These are phyloP conservation scores for Backusella sp. DNA, from an alignment of 192 early-diverging fungal genomes.

Conservation along the genomic window DNA sequence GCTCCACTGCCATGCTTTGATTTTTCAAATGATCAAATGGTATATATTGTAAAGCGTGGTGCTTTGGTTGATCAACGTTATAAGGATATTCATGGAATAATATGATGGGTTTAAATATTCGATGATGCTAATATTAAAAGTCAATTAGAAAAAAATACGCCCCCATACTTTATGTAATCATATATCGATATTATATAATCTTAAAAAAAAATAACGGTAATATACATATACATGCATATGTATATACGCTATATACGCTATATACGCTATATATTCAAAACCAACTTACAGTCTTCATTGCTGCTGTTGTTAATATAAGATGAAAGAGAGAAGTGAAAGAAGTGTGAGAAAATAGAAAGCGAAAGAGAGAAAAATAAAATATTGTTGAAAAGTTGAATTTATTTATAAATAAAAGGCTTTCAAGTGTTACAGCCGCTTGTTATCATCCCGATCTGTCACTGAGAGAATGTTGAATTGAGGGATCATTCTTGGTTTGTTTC, in stretches of 20 bases:
- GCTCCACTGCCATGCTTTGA: not conserved
- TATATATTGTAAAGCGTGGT: not conserved
- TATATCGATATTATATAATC: not conserved
- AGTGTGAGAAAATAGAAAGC: slow-evolving; percentile 9
- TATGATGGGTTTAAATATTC: slow-evolving; percentile 33
- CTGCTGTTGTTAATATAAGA: not conserved
- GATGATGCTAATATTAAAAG: slow-evolving; percentile 16
- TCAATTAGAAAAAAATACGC: not conserved
- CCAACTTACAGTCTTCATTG: not conserved
- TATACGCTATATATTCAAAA: not conserved
- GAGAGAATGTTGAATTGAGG: slow-evolving; percentile 1
- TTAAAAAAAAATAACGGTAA: too few species aligned
- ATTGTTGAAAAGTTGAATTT: not conserved
- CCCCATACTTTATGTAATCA: not conserved
- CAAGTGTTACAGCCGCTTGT: not conserved
- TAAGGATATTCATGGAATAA: slow-evolving; percentile 32
- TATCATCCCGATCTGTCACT: slow-evolving; percentile 6
- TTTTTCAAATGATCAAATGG: slow-evolving; percentile 12
- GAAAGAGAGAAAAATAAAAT: slow-evolving; percentile 5
- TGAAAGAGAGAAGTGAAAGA: not conserved
- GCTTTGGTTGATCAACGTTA: not conserved
- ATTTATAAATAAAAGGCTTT: slow-evolving; percentile 1
- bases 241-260: not conserved
- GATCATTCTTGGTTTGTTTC: slow-evolving; percentile 8
- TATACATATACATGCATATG: not conserved